phyloP scores from a whole-genome alignment of 768 basidiomycete genomes.

The Leccinum rimulosum region DNA sequence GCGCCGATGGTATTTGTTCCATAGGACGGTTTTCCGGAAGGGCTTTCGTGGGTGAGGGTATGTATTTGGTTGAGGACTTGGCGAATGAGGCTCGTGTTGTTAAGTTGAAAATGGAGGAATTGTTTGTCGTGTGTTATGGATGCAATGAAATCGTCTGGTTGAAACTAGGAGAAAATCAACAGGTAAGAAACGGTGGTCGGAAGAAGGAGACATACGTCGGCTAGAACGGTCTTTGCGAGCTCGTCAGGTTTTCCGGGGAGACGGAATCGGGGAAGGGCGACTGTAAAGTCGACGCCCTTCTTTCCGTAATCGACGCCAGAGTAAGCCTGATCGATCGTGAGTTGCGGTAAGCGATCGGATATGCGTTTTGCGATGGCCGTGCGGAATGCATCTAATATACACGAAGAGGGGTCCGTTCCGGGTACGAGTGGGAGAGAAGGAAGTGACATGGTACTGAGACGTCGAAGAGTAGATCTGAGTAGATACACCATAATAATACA shows the following conservation, averaged over 20 bases:
- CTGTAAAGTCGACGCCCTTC: constrained; percentile 90
- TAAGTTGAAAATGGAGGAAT: constrained; percentile 81
- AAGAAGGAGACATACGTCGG: constrained; percentile 48
- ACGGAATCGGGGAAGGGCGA: constrained; percentile 89
- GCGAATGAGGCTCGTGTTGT: constrained; percentile 60
- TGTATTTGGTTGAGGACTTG: constrained; percentile 73
- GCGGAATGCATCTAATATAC: constrained; percentile 73
- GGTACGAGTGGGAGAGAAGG: constrained; percentile 41
- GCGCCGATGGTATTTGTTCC: constrained; percentile 76
- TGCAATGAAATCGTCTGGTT: constrained; percentile 76
- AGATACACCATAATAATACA: not conserved
- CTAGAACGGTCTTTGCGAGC: constrained; percentile 70
- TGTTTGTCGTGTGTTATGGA: constrained; percentile 68
- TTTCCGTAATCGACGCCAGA: constrained; percentile 86
- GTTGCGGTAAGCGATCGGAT: constrained; percentile 57
- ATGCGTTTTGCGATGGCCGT: constrained; percentile 75
- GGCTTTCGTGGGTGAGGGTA: constrained; percentile 59
- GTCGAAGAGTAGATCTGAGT: not conserved
- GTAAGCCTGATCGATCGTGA: constrained; percentile 78
- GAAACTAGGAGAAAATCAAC: constrained; percentile 55
- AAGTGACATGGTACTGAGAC: constrained; percentile 10
- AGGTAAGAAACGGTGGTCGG: not conserved
- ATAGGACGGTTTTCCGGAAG: constrained; percentile 65
- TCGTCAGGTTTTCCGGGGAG: constrained; percentile 81
- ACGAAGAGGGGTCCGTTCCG: constrained; percentile 60